These are phyloP conservation scores for Backusella macrospora DNA, from an alignment of 192 early-diverging fungal species.

Conservation along the genomic window DNA sequence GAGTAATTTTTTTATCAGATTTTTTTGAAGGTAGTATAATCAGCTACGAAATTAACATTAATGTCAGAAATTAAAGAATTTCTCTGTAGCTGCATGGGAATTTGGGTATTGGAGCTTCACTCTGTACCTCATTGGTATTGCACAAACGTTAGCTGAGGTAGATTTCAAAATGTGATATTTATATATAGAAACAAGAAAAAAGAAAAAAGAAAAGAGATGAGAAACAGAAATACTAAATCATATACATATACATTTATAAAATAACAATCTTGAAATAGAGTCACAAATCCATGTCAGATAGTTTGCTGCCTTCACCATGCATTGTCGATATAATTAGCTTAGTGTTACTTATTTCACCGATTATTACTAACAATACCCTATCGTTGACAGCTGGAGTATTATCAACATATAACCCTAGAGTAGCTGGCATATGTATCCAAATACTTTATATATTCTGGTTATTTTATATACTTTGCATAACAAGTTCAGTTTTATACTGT, in stretches of 20 bases:
- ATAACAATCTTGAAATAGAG: background rate
- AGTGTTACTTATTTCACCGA: background rate
- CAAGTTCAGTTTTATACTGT: background rate
- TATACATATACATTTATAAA: background rate
- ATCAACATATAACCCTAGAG: background rate
- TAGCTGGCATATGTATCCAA: background rate
- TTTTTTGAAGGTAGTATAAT: background rate
- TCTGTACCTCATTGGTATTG: background rate
- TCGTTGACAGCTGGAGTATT: background rate
- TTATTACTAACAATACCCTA: background rate
- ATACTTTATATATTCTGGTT: background rate
- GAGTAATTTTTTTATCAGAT: background rate
- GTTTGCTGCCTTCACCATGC: background rate
- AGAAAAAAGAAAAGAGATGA: background rate
- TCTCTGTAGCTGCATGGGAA: background rate
- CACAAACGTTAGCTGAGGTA: conserved; percentile 6
- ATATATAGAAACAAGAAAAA: too few species aligned
- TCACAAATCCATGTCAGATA: background rate
- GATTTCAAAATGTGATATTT: too few species aligned
- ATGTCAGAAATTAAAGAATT: background rate
- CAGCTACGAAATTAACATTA: too few species aligned
- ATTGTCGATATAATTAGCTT: background rate
- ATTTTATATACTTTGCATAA: background rate
- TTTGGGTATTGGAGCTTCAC: background rate
- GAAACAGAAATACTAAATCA: too few species aligned